Evolutionary conservation across 2,329 filamentous ascomycete species (phyloP), one percentile per base, ranked within the genome.

Genomic region (Arthrobotrys musiformis): DNA sequence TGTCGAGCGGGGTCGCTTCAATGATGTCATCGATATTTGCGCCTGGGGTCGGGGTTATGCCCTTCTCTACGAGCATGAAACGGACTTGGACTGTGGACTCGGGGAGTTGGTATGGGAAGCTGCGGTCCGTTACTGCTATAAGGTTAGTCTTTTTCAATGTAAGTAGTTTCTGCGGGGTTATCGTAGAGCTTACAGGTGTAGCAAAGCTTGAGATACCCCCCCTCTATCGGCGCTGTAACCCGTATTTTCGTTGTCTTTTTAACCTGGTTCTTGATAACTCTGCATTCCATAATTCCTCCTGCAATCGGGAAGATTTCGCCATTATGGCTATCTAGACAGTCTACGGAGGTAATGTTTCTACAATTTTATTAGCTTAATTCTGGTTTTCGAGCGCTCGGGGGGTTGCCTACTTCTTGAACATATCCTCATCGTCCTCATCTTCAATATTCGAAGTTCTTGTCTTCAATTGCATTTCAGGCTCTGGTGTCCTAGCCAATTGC

Each of bases 1-100:
- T 77, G 30, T 77, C 73, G 11, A 77, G 46, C 22, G 73, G 60
- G 4, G 60, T 5, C 0, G 60, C 42, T 15, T 40, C 26, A 17
- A 60, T 35, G 30, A 77, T 66, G 2, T 50, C 26, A 22, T 70
- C 73, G 26, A 67, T 42, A 24, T 66, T 67, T 17, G 42, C 60
- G 33, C 66, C 66, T 5, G 73, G 73, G 19, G 62, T 60, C 4
- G 42, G 11, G 8, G 50, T 62, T 15, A 77, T 9, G 6, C 11
- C 54, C n/a, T 77, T 77, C 24, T 77, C 66, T 33, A 70, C 73
- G 4, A 77, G 73, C 73, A 77, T 77, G 50, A 77, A 77, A n/a
- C 73, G 33, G 26, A 77, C 73, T 35, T 77, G 73, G 13, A 77
- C 73, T 1, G 73, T 77, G 4, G 66, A 77, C 33, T 77, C 73